Evolutionary conservation across 2,329 filamentous ascomycete species (phyloP), one percentile per base, ranked within the genome.

Genomic region (Akanthomyces dipterigenus): DNA sequence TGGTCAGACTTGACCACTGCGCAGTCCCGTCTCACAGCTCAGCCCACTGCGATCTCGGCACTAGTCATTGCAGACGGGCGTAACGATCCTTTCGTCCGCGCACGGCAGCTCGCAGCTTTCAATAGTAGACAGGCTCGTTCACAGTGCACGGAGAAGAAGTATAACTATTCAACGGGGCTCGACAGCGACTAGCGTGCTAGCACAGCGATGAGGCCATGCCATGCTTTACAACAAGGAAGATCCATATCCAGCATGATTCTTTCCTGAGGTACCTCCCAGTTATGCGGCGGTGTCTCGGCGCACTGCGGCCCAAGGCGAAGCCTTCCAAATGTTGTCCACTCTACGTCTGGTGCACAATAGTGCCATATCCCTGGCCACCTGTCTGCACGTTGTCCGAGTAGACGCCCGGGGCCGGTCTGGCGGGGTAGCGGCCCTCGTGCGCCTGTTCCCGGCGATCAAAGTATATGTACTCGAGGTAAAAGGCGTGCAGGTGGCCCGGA

Each of bases 401-500:
- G 20, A 93, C 82, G 31, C 88, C 88, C 0, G 89, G 85, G 1
- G 88, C 88, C 2, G 79, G 80, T 9, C 75, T 69, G 4, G 78
- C 76, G 22, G 80, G 76, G 63, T 80, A 79, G 12, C 79, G 77
- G 5, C 88, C 88, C 38, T 82, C 77, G 50, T 79, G 75, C 2
- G 81, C 80, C 70, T 87, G 82, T 67, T 90, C 86, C 58, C 81
- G 82, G 43, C 88, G 88, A 68, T 90, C 84, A 73, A 88, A 93
- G 77, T 93, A 96, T 64, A 96, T 80, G 72, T 92, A 96, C 74
- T 92, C 86, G 64, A 91, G 67, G 72, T 93, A 95, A 73, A 93
- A 92, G 48, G 89, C 89, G 71, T 92, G 87, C 46, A 93, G 83
- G 66, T 91, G 87, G 8, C 90, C 91, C 0, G 90, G 90, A 55